Evolutionary conservation across 805 yeast genomes (phyloP).

Genomic region (Candida sonorensis): DNA sequence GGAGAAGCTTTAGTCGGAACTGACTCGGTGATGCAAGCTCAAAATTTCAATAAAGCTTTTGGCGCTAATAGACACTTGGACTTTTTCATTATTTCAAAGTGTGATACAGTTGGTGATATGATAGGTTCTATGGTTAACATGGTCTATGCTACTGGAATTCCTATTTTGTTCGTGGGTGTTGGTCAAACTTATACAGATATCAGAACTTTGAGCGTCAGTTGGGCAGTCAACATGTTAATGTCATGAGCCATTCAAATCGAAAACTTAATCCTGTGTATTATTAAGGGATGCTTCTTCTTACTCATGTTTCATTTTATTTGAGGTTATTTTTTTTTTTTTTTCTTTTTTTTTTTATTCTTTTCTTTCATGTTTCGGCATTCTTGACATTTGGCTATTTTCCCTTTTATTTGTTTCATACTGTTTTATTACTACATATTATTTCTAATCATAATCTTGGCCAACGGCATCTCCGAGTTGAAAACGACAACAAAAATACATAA

Average conservation of each 20-base stretch:
- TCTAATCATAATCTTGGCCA: too few relatives aligned
- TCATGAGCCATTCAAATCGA: conserved; percentile 28
- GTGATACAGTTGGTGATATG: conserved; percentile 96
- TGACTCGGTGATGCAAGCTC: conserved; percentile 93
- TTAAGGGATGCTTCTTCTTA: too few relatives aligned
- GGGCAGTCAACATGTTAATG: conserved; percentile 86
- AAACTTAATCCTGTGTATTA: too few relatives aligned
- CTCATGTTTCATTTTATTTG: too few relatives aligned
- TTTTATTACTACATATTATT: too few relatives aligned
- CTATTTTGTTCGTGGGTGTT: conserved; percentile 90
- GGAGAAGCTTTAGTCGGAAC: conserved; percentile 98
- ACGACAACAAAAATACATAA: neutral
- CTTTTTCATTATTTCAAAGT: conserved; percentile 87
- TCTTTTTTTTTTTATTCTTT: too few relatives aligned
- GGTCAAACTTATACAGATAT: conserved; percentile 97
- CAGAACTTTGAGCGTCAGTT: conserved; percentile 80
- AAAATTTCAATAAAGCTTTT: conserved; percentile 87
- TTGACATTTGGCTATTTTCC: too few relatives aligned
- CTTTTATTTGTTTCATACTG: too few relatives aligned
- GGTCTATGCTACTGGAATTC: conserved; percentile 95
- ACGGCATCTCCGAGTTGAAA: too few relatives aligned
- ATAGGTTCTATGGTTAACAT: conserved; percentile 95
- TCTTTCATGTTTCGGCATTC: too few relatives aligned
- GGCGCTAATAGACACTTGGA: conserved; percentile 77
- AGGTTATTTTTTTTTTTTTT: too few relatives aligned